Base-by-base conservation (phyloP, 2,329 filamentous ascomycete species). In the Aaosphaeria pasadenensis region DNA sequence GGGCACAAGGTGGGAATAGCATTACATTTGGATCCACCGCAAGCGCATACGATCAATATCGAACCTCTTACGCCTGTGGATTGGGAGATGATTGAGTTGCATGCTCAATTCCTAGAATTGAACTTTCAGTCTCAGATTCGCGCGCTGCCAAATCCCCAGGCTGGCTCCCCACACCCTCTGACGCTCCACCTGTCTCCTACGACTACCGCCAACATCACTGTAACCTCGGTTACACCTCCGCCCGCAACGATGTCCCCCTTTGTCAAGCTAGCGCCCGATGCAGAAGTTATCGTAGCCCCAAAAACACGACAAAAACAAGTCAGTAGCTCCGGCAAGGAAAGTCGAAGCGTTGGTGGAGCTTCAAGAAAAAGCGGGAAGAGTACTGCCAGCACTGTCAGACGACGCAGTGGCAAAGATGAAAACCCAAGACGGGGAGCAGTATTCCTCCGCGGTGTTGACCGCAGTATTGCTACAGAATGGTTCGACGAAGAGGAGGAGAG, bases 41-140 rank as follows among this genome's bases (percentile, higher is more conserved):
- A 94, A 55, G 90, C 91, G 43, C 90, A 96, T 70, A 97, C 91
- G 1, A 87, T 99, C 70, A 91, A 96, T 66, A 97, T 99, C 59
- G 95, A 99, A 69, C 94, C 94, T 32, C 74, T 97, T 61, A 97
- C 94, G 0, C 85, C 92, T 1, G 90, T 95, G 49, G 94, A 99
- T 67, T 99, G 94, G 94, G 94, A 99, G 72, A 95, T 97, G 62
- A 97, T 99, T 60, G 94, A 99, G 71, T 77, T 99, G 2, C 94
- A 99, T 74, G 94, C 94, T 5, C 94, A 87, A 11, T 99, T 97
- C 64, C 78, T 99, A 44, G 94, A 99, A 66, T 79, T 96, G 55
- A 97, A 99, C 69, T 84, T 99, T 45, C 78, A 96, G 31, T 88
- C 87, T 40, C 94, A 99, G 74, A 91, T 99, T 59, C 87, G 94